These are phyloP conservation scores for Straminergon stramineum DNA, from an alignment of 225 moss, liverwort and hornwort species.

Conservation along the genomic window DNA sequence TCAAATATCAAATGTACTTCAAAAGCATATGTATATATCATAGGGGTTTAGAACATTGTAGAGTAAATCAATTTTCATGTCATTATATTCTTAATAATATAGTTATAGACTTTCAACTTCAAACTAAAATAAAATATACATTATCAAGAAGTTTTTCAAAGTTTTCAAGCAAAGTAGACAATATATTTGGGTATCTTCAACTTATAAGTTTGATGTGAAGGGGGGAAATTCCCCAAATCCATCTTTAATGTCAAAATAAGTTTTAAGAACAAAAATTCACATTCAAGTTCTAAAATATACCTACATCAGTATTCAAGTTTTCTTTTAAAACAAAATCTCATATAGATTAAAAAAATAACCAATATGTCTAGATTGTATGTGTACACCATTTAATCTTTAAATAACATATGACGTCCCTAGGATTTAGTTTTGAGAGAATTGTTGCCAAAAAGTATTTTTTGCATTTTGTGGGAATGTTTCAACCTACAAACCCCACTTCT, in stretches of 20 bases:
- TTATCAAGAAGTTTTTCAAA: not conserved
- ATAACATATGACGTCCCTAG: rapidly evolving
- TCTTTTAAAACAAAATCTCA: not conserved
- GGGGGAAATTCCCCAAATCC: rapidly evolving
- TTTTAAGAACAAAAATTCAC: not conserved
- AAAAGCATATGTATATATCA: not conserved
- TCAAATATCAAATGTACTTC: not conserved
- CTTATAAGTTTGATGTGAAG: not conserved
- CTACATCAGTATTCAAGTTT: rapidly evolving
- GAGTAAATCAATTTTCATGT: not conserved
- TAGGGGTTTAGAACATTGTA: not conserved
- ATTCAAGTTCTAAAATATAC: not conserved
- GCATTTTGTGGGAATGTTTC: too few relatives aligned
- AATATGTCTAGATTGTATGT: not conserved
- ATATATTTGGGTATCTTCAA: not conserved
- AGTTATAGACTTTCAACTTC: not conserved
- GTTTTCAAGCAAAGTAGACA: rapidly evolving
- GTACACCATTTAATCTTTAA: not conserved
- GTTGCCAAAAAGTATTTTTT: too few relatives aligned
- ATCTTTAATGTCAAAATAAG: not conserved
- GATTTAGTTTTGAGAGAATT: too few relatives aligned
- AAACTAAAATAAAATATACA: not conserved
- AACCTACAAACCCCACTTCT: too few relatives aligned
- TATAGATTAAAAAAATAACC: not conserved
- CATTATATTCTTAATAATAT: not conserved